A percentile compares a stretch with the other conserved stretches of the same genome.
Evolutionary conservation across 148 eudicot species (phyloP).

Genomic region (Amaranthus cruentus): DNA sequence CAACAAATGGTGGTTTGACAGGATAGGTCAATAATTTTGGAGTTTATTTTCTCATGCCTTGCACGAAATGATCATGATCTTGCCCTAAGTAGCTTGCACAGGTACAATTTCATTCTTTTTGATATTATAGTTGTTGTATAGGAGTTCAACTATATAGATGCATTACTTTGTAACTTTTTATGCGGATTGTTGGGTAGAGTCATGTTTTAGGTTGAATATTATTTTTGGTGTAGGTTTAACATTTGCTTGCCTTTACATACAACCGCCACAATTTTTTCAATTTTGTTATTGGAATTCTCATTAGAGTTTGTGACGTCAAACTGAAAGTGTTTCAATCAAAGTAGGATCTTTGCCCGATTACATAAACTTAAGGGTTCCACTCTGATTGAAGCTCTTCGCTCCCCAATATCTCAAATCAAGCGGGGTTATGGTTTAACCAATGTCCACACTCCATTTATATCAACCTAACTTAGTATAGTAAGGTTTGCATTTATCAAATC

Average conservation of each 20-base stretch:
- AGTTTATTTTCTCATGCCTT: slow-evolving; percentile 50
- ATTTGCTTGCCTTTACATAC: neutral
- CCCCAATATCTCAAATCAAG: no score
- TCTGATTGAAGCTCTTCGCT: no score
- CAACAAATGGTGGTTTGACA: slow-evolving; percentile 28
- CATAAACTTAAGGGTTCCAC: no score
- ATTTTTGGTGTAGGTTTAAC: neutral
- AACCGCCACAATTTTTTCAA: neutral
- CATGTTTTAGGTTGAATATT: neutral
- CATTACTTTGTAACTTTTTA: neutral
- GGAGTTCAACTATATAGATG: neutral
- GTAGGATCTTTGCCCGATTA: no score
- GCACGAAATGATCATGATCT: slow-evolving; percentile 34
- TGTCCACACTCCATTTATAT: no score
- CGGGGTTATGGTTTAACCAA: no score
- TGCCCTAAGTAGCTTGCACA: slow-evolving; percentile 40
- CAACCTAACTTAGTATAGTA: no score
- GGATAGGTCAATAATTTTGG: slow-evolving; percentile 61
- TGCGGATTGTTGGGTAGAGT: neutral
- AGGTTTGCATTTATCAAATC: no score
- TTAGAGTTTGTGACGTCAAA: neutral
- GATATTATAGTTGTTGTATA: neutral
- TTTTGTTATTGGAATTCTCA: neutral
- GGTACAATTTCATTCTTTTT: slow-evolving; percentile 28
- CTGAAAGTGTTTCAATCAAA: no score